Percentiles rank a stretch among this genome's conserved stretches.
These are phyloP conservation scores for Oryza rufipogon DNA, from an alignment of 176 grass and related monocot genomes.

Conservation along the genomic window DNA sequence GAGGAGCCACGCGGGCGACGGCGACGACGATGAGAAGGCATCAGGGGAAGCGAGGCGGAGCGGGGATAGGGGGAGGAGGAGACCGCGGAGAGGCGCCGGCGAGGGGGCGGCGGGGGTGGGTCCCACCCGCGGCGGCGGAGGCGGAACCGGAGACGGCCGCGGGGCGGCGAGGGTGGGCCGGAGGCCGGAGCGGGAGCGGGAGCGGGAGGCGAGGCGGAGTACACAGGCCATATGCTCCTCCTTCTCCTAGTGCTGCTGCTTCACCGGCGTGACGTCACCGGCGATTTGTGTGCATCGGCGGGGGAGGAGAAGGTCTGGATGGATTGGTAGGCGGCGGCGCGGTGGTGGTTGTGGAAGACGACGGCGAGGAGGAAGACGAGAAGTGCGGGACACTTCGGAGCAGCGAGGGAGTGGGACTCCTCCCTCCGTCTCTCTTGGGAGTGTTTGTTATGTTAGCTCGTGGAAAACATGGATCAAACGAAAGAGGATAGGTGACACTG, in stretches of 20 bases:
- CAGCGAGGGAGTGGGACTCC: not conserved
- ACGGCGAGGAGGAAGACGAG: slow-evolving; percentile 20
- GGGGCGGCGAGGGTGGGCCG: not conserved
- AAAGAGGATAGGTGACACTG: not conserved
- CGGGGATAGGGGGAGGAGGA: slow-evolving; percentile 24
- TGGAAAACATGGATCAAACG: not conserved
- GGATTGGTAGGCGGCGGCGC: not conserved
- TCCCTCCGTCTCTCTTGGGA: not conserved
- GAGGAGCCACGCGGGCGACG: slow-evolving; percentile 4
- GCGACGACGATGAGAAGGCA: not conserved
- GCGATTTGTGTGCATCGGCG: too few species aligned
- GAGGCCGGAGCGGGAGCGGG: not conserved
- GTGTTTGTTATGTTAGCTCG: not conserved
- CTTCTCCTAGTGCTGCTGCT: not conserved
- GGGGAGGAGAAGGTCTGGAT: too few species aligned
- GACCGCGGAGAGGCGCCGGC: slow-evolving; percentile 12
- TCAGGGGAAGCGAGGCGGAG: slow-evolving; percentile 1
- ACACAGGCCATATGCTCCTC: slow-evolving; percentile 40
- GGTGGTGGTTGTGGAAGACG: not conserved
- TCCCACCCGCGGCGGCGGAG: not conserved
- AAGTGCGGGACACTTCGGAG: slow-evolving; percentile 36
- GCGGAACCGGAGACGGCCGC: not conserved
- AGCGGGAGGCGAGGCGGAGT: slow-evolving; percentile 32
- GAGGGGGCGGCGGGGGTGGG: not conserved
- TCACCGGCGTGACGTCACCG: not conserved